Evolutionary conservation across 805 yeast genomes (phyloP).

Genomic region (Pichia phayaonensis): DNA sequence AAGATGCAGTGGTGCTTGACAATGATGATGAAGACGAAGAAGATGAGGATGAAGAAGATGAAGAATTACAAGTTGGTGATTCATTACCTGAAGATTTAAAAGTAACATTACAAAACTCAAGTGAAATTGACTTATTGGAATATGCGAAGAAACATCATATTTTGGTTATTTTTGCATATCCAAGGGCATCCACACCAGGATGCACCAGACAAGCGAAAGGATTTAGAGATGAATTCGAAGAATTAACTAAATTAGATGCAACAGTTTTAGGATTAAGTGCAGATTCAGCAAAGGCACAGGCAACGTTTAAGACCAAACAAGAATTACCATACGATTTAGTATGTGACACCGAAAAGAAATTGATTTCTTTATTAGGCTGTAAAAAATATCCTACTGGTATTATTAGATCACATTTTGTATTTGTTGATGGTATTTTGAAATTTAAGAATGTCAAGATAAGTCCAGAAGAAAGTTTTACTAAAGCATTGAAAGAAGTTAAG

Average conservation of each 20-base stretch:
- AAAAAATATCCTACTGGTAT: slow-evolving; percentile 69
- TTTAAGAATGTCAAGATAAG: slow-evolving; percentile 46
- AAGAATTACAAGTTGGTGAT: slow-evolving; percentile 13
- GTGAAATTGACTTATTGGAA: slow-evolving; percentile 19
- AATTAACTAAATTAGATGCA: slow-evolving; percentile 41
- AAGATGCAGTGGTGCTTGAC: not conserved
- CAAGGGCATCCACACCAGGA: slow-evolving; percentile 92
- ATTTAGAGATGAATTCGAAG: slow-evolving; percentile 58
- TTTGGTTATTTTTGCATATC: slow-evolving; percentile 67
- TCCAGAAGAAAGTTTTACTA: slow-evolving; percentile 51
- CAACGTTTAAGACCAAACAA: slow-evolving; percentile 66
- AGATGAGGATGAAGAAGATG: not conserved
- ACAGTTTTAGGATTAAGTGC: slow-evolving; percentile 76
- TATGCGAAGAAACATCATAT: slow-evolving; percentile 30
- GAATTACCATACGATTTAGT: slow-evolving; percentile 65
- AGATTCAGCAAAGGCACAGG: slow-evolving; percentile 74
- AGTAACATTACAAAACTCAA: slow-evolving; percentile 46
- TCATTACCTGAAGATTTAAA: slow-evolving; percentile 7
- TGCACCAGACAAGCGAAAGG: slow-evolving; percentile 95
- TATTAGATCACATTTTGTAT: slow-evolving; percentile 87
- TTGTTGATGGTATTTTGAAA: slow-evolving; percentile 65
- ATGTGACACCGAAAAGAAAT: slow-evolving; percentile 63
- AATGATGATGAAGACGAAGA: slow-evolving; percentile 1
- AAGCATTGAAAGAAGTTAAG: slow-evolving; percentile 52
- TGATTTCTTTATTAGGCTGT: slow-evolving; percentile 75